A percentile compares a stretch with the other conserved stretches of the same genome.
Conservation (phyloP, 2,329 filamentous ascomycete species). For the Claviceps africana region DNA sequence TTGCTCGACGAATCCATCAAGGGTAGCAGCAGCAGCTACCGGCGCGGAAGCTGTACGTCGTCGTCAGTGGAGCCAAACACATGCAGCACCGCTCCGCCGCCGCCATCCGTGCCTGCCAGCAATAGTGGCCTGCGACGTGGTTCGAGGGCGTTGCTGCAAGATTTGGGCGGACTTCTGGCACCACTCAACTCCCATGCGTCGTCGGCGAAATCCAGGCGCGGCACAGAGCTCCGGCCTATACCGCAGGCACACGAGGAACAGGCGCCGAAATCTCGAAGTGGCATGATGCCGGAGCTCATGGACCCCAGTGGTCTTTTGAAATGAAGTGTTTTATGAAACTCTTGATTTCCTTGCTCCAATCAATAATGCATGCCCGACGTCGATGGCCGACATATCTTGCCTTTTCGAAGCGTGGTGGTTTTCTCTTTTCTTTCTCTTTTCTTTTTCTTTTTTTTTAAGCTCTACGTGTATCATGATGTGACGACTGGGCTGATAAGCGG, state of each 20-base stretch:
- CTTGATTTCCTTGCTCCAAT: neutral
- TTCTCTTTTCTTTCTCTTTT: too few relatives aligned
- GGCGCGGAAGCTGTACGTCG: conserved; percentile 29
- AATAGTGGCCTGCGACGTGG: conserved; percentile 34
- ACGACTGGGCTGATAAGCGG: too few relatives aligned
- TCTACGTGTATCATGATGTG: too few relatives aligned
- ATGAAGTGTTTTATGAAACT: conserved; percentile 8
- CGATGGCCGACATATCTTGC: too few relatives aligned
- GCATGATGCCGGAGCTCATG: conserved; percentile 19
- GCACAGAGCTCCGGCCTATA: conserved; percentile 33
- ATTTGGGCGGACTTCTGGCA: conserved; percentile 39
- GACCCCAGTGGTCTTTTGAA: conserved; percentile 28
- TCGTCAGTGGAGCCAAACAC: conserved; percentile 25
- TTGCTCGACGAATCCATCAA: conserved; percentile 41
- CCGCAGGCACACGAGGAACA: conserved; percentile 26
- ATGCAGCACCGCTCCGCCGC: conserved; percentile 23
- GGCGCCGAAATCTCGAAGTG: conserved; percentile 16
- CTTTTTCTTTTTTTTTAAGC: too few relatives aligned
- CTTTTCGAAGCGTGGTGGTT: too few relatives aligned
- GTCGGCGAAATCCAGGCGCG: conserved; percentile 18
- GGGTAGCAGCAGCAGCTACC: conserved; percentile 14
- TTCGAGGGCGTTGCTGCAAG: conserved; percentile 43
- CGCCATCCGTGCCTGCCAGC: conserved; percentile 31
- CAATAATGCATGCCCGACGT: neutral
- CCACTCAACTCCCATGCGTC: conserved; percentile 23